Conservation (phyloP, 805 yeast species). For the Saturnispora bothae region DNA sequence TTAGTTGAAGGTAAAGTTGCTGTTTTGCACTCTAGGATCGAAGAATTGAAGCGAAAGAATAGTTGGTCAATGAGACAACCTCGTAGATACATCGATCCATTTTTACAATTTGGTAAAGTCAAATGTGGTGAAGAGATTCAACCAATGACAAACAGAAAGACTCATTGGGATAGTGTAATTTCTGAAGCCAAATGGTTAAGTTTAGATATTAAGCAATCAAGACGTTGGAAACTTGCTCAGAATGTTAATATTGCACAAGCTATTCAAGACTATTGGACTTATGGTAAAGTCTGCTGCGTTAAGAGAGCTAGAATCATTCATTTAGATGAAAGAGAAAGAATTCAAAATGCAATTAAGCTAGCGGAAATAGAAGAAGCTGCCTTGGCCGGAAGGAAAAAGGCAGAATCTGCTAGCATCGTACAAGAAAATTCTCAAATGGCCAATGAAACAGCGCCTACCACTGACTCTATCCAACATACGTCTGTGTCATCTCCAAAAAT, state of each 20-base stretch:
- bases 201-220: slow-evolving; percentile 59
- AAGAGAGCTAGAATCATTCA: slow-evolving; percentile 36
- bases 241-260: slow-evolving; percentile 65
- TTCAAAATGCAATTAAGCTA: slow-evolving; percentile 7
- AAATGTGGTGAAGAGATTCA: slow-evolving; percentile 1
- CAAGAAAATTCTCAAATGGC: neutral
- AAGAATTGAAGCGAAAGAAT: slow-evolving; percentile 76
- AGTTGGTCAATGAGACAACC: slow-evolving; percentile 93
- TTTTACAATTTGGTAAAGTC: slow-evolving; percentile 23
- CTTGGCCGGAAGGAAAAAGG: neutral
- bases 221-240: slow-evolving; percentile 59
- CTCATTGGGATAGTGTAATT: slow-evolving; percentile 65
- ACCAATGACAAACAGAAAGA: slow-evolving; percentile 26
- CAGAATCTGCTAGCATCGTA: neutral
- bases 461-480: neutral
- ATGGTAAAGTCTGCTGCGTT: slow-evolving; percentile 62
- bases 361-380: slow-evolving; percentile 8
- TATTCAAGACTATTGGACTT: slow-evolving; percentile 65
- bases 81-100: slow-evolving; percentile 58
- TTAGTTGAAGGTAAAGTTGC: slow-evolving; percentile 85
- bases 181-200: slow-evolving; percentile 82
- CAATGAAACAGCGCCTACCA: neutral
- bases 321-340: slow-evolving; percentile 12
- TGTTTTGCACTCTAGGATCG: slow-evolving; percentile 81
- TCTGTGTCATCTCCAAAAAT: neutral